Base-by-base conservation (phyloP, 208 protist genomes). In the Wallacemonas sp. region DNA sequence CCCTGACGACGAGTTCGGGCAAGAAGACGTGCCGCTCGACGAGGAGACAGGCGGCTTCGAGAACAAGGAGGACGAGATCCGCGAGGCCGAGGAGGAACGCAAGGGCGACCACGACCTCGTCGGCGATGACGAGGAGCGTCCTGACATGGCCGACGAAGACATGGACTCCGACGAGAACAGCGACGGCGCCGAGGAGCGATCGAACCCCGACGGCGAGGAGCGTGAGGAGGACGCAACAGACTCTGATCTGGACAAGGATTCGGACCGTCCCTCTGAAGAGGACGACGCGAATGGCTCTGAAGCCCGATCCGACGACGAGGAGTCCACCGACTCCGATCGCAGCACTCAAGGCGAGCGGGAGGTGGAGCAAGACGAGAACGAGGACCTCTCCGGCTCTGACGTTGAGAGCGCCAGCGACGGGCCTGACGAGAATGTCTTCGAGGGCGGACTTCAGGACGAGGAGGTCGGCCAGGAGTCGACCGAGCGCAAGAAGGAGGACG, bases 21-120 rank as follows among this genome's bases (percentile, higher is more conserved):
- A 54, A 6, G 46, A 61, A 30, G 65, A 70, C 23, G 54, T 38
- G 36, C 36, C 74, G 48, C 65, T 81, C 36, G 83, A 92, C 43
- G 81, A 95, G 19, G 87, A 97, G 32, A 95, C 87, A 24, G 87
- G 90, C 17, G 82, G 86, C 64, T 94, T 91, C 62, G 82, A 90
- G 44, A 85, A 96, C 75, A 88, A 91, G 68, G 87, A 94, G 64
- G 80, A 92, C 9, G 85, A 83, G 44, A 80, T 95, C 32, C 81
- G 81, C 24, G 84, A 96, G 47, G 85, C 82, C 11, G 88, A 96
- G 55, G 56, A 87, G 72, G 68, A 87, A 57, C 71, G 78, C 16
- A 70, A 81, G 21, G 83, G 76, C 30, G 85, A 93, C 44, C 85
- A 93, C 46, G 88, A 93, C 39, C 55, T 93, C 21, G 76, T 87